A percentile compares a stretch with the other conserved stretches of the same genome.
These are phyloP conservation scores for Podila epigama DNA, from an alignment of 192 early-diverging fungal species.

Conservation along the genomic window DNA sequence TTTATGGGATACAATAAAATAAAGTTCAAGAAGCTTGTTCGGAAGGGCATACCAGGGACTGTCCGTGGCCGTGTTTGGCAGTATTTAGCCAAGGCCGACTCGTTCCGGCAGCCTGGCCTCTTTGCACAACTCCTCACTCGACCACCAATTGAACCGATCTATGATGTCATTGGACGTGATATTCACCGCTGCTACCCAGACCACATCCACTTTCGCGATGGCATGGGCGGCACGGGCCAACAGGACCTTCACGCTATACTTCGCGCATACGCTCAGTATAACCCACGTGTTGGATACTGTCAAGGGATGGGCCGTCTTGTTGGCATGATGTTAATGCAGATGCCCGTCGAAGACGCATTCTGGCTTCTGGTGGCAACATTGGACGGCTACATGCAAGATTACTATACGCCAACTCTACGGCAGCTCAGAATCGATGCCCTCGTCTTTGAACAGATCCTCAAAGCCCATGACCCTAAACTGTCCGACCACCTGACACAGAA, in stretches of 20 bases:
- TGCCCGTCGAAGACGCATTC: conserved; percentile 87
- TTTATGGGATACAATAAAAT: conserved; percentile 6
- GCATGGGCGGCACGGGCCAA: conserved; percentile 75
- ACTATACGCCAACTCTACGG: conserved; percentile 75
- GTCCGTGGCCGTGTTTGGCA: conserved; percentile 77
- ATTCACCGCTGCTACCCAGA: conserved; percentile 90
- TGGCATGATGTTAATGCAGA: conserved; percentile 89
- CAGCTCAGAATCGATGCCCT: conserved; percentile 83
- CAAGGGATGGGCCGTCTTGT: conserved; percentile 96
- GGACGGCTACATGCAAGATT: conserved; percentile 77
- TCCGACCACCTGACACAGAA: conserved; percentile 76
- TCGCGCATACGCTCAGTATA: conserved; percentile 88
- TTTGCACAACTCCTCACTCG: conserved; percentile 49
- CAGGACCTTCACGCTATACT: conserved; percentile 80
- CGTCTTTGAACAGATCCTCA: conserved; percentile 80
- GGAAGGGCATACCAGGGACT: conserved; percentile 73
- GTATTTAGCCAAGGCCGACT: conserved; percentile 62
- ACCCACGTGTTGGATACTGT: conserved; percentile 88
- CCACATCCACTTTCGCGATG: conserved; percentile 80
- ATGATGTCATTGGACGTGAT: conserved; percentile 92
- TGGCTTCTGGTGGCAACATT: conserved; percentile 86
- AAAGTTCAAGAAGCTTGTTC: conserved; percentile 75
- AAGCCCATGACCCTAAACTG: conserved; percentile 71
- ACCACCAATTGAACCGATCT: conserved; percentile 63
- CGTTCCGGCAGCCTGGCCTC: conserved; percentile 58